A percentile compares a stretch with the other conserved stretches of the same genome.
Conservation (phyloP, 331 rosid species). For the Pyracantha coccinea region DNA sequence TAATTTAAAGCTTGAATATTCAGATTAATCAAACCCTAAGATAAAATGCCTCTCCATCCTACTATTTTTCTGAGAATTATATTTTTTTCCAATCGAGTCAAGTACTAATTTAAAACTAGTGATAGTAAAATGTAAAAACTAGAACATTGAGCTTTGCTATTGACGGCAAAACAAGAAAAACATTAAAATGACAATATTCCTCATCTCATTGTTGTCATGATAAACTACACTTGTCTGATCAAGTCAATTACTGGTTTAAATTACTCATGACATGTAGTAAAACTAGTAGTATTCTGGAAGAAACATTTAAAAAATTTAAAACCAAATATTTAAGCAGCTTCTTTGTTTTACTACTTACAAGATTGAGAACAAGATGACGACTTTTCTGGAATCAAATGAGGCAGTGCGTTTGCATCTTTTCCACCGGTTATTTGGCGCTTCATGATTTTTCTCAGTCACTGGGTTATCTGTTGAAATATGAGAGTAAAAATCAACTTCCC, state of each 20-base stretch:
- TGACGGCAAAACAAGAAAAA: background rate
- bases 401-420: slow-evolving; percentile 37
- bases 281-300: background rate
- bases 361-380: slow-evolving; percentile 43
- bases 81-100: background rate
- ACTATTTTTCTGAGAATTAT: background rate
- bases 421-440: slow-evolving; percentile 31
- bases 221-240: background rate
- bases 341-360: slow-evolving; percentile 22
- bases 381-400: slow-evolving; percentile 45
- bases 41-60: background rate
- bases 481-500: background rate
- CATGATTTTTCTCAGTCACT: slow-evolving; percentile 32
- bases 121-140: background rate
- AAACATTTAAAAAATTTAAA: background rate
- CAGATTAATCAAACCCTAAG: background rate
- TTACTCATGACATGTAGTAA: background rate
- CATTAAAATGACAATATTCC: background rate
- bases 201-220: background rate
- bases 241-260: background rate
- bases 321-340: background rate
- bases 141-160: background rate
- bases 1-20: background rate
- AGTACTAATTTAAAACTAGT: background rate
- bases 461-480: slow-evolving; percentile 22